Percentiles rank a stretch among this genome's conserved stretches.
These are phyloP conservation scores for Huntiella savannae DNA, from an alignment of 2,329 filamentous ascomycete species.

Conservation along the genomic window DNA sequence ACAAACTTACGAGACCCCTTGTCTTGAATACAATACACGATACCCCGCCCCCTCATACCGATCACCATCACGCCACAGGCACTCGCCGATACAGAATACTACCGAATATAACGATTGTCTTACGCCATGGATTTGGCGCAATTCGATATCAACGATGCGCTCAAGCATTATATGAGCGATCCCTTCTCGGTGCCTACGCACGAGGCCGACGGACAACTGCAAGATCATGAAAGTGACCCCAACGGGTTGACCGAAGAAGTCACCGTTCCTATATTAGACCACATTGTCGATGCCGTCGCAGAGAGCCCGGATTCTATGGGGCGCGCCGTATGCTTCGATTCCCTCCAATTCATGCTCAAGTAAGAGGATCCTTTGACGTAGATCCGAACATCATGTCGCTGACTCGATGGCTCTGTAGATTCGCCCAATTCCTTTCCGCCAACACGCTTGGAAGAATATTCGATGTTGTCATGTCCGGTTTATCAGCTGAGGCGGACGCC, in stretches of 20 bases:
- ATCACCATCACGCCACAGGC: background rate
- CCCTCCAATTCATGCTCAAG: slow-evolving; percentile 90
- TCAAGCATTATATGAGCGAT: slow-evolving; percentile 94
- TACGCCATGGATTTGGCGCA: slow-evolving; percentile 50
- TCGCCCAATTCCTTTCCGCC: slow-evolving; percentile 57
- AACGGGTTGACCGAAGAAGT: slow-evolving; percentile 61
- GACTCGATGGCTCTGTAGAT: slow-evolving; percentile 31
- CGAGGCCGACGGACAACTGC: slow-evolving; percentile 64
- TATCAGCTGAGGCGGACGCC: slow-evolving; percentile 69
- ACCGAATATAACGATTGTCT: slow-evolving; percentile 12
- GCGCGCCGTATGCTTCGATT: slow-evolving; percentile 67
- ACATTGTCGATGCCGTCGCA: slow-evolving; percentile 79
- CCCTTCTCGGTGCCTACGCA: slow-evolving; percentile 64
- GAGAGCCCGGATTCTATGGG: slow-evolving; percentile 80
- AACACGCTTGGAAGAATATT: slow-evolving; percentile 82
- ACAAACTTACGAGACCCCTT: background rate
- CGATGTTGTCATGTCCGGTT: slow-evolving; percentile 69
- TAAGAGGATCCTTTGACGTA: slow-evolving; percentile 36
- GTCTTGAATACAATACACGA: background rate
- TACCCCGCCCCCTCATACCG: slow-evolving; percentile 5
- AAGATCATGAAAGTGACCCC: slow-evolving; percentile 84
- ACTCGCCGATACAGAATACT: background rate
- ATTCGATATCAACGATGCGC: slow-evolving; percentile 91
- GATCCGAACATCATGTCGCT: too few species aligned
- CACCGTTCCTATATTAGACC: slow-evolving; percentile 73